Percentiles rank a stretch among this genome's conserved stretches.
Evolutionary conservation across 495 filamentous ascomycete genomes (phyloP).

Genomic region (Baudoinia panamericana): DNA sequence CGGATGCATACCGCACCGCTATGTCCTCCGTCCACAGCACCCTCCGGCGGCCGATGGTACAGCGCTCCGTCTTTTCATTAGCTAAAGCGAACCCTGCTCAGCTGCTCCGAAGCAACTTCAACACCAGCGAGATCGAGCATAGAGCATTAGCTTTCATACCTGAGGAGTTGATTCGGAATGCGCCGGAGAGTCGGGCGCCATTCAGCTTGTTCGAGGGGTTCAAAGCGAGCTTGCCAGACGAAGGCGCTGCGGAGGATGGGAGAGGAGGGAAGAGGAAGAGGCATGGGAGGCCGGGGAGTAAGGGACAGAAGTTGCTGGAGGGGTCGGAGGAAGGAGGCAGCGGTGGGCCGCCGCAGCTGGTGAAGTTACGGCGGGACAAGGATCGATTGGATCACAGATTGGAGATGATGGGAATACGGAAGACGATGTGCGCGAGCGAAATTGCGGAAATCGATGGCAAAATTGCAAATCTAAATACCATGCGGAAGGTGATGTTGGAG

Average conservation of each 20-base stretch:
- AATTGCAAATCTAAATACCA: constrained; percentile 81
- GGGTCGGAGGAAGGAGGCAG: constrained; percentile 33
- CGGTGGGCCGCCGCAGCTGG: constrained; percentile 49
- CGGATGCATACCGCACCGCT: constrained; percentile 57
- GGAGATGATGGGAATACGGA: constrained; percentile 83
- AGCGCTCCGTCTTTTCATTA: constrained; percentile 80
- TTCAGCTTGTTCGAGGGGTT: constrained; percentile 97
- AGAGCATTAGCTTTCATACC: constrained; percentile 79
- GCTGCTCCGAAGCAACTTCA: constrained; percentile 82
- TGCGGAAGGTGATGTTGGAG: constrained; percentile 87
- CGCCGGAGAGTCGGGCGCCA: constrained; percentile 69
- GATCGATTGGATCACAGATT: constrained; percentile 62
- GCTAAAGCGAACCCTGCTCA: constrained; percentile 81
- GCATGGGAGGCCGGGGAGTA: constrained; percentile 55
- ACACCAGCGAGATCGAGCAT: constrained; percentile 84
- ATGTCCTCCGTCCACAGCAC: constrained; percentile 84
- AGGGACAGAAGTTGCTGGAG: constrained; percentile 59
- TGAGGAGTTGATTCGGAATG: constrained; percentile 76
- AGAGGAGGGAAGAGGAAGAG: constrained; percentile 42
- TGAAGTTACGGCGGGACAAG: constrained; percentile 64
- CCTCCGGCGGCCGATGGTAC: constrained; percentile 64
- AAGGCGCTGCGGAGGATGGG: constrained; percentile 32
- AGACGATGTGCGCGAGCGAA: constrained; percentile 94
- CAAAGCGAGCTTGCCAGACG: constrained; percentile 74
- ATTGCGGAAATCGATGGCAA: constrained; percentile 96